Percentiles rank a stretch among this genome's conserved stretches.
These are phyloP conservation scores for Pseudonectria buxi DNA, from an alignment of 2,329 filamentous ascomycete species.

Conservation along the genomic window DNA sequence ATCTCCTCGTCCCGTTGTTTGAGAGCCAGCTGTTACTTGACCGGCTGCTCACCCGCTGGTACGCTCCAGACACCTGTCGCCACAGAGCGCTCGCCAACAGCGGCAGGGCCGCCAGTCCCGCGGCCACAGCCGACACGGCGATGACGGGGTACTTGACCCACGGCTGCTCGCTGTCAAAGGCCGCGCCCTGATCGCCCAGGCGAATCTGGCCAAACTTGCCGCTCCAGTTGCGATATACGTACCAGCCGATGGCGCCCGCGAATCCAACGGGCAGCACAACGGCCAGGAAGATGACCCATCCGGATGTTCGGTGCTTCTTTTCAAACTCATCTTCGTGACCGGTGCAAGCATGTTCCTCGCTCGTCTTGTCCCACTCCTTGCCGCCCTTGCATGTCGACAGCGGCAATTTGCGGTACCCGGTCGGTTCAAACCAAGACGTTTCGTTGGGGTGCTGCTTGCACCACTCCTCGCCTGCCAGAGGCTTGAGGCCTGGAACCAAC, in stretches of 20 bases:
- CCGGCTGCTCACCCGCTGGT: conserved; percentile 44
- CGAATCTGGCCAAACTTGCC: conserved; percentile 89
- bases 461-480: conserved; percentile 44
- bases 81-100: conserved; percentile 67
- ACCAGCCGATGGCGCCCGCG: conserved; percentile 72
- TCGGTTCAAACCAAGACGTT: conserved; percentile 76
- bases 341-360: conserved; percentile 53
- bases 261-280: conserved; percentile 67
- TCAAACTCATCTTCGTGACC: conserved; percentile 78
- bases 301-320: conserved; percentile 61
- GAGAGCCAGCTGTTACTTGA: conserved; percentile 43
- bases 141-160: conserved; percentile 81
- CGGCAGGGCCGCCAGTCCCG: conserved; percentile 57
- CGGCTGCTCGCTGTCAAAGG: conserved; percentile 62
- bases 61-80: conserved; percentile 51
- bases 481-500: conserved; percentile 66
- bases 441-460: conserved; percentile 57
- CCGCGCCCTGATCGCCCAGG: conserved; percentile 61
- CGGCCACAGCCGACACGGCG: conserved; percentile 57
- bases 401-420: conserved; percentile 83
- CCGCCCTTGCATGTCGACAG: conserved; percentile 82
- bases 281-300: conserved; percentile 75
- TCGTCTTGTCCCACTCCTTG: conserved; percentile 62
- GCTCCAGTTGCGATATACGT: conserved; percentile 76
- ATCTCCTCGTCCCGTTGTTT: conserved; percentile 57